Evolutionary conservation across 176 grass and related monocot genomes (phyloP).

Genomic region (Ampelocalamus luodianensis): DNA sequence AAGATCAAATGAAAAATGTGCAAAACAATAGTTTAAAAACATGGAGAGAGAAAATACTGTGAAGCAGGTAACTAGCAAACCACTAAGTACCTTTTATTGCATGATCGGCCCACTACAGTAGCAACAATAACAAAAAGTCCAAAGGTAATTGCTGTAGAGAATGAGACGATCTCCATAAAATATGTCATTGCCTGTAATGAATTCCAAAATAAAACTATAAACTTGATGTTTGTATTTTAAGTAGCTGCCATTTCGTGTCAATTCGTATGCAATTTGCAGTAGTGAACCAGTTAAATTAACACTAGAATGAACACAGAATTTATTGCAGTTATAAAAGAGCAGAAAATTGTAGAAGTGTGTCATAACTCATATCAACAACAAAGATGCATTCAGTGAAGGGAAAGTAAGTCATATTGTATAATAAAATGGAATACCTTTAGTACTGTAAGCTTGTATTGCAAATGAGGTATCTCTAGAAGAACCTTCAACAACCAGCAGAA

Average conservation of each 20-base stretch:
- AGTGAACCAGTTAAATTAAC: not conserved
- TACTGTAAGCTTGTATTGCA: constrained; percentile 63
- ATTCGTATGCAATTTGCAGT: constrained; percentile 6
- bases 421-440: constrained; percentile 60
- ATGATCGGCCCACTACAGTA: constrained; percentile 32
- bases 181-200: constrained; percentile 54
- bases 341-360: not conserved
- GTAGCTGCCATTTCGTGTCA: constrained; percentile 1
- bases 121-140: constrained; percentile 58
- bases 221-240: constrained; percentile 14
- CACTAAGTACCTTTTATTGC: constrained; percentile 55
- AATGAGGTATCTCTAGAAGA: constrained; percentile 80
- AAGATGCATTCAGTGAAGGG: not conserved
- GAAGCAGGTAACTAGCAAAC: not conserved
- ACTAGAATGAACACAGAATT: not conserved
- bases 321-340: not conserved
- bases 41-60: not conserved
- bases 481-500: constrained; percentile 85
- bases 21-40: not conserved
- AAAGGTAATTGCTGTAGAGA: constrained; percentile 62
- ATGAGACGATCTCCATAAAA: constrained; percentile 57
- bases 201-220: constrained; percentile 24
- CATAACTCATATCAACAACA: not conserved
- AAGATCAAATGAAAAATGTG: not conserved
- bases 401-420: not conserved